Base-by-base conservation (phyloP, 129 eudicot genomes). In the Helichrysum umbraculigerum region DNA sequence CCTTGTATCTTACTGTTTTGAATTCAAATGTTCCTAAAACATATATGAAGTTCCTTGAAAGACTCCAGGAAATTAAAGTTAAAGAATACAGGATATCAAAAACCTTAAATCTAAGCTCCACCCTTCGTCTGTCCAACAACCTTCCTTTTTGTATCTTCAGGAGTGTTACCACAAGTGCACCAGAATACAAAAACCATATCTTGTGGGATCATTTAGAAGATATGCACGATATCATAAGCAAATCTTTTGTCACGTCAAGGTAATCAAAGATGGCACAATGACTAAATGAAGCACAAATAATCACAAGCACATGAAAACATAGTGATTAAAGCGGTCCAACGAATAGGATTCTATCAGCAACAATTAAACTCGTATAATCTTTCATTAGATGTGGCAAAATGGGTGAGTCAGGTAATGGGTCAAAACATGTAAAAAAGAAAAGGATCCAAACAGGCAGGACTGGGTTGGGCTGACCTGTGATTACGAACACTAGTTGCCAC, bases 161-260 rank as follows among this genome's bases (percentile, higher is more conserved):
- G 16, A 66, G 62, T 25, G 16, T 2, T 6, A 9, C 54, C 33
- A 20, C 63, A 34, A 50, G 28, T 3, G 2, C 63, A 50, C 69
- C 25, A 22, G n/a, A 44, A 35, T 33, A 29, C 39, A 63, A 37
- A 71, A 47, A 4, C 67, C 56, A 15, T 21, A 54, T 4, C 51
- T 30, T n/a, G 47, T 60, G 57, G 29, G 4, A 32, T 50, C 39
- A 9, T 74, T 83, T 85, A 91, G 85, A 91, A 91, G 71, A 91
- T 91, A 70, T 91, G 97, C 85, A 91, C 97, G 41, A 91, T 79
- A 82, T 91, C 97, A 81, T 91, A 91, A 5, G 97, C 97, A 83
- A 91, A 91, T 81, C 96, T 90, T 35, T 82, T 66, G 14, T 14
- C 75, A 22, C 35, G 89, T 90, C 82, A 88, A 90, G 91, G 96